Base-by-base conservation (phyloP, 768 basidiomycete genomes). In the Strobilomyces dryophilus region DNA sequence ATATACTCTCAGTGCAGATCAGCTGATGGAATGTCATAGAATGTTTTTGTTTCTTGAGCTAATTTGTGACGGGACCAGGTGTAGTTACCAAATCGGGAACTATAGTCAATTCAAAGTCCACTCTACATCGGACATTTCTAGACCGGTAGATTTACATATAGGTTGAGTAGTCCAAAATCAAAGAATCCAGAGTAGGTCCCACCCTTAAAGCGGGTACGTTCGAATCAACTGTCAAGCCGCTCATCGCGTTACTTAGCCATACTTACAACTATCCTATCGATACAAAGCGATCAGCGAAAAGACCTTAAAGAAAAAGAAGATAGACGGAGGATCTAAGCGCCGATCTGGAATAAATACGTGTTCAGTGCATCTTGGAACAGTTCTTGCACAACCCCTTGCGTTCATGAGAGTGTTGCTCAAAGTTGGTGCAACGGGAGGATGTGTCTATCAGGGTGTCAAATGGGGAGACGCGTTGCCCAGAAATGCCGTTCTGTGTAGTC, bases 401-500 rank as follows among this genome's bases (percentile, higher is more conserved):
- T 69, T 87, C 83, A 72, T 83, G 83, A 40, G 81, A 81, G 63
- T 83, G 82, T 70, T 87, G 84, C 61, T 79, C 79, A 67, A 87
- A 86, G 43, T 76, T 73, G 21, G 56, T 64, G 61, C 87, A 85
- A 10, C 68, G 72, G 20, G 57, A 59, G 21, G 71, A 68, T 36
- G 79, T 65, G 56, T 87, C 83, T 29, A 72, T 70, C 36, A 77
- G 73, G 60, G 83, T 86, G 59, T 87, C 84, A 55, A 88, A 88
- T 21, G 86, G 84, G 44, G 84, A 85, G 34, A 72, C 68, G 53
- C 81, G 76, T 51, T 77, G 73, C 15, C 63, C 65, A 49, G 68
- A 64, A 32, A 45, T 31, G 47, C 66, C 65, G 48, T 66, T 73
- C 17, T 65, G 54, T 15, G 73, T 63, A 4, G 69, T 59, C 45